Evolutionary conservation across 139 green algal genomes (phyloP).

Genomic region (Coelastrella sp.): DNA sequence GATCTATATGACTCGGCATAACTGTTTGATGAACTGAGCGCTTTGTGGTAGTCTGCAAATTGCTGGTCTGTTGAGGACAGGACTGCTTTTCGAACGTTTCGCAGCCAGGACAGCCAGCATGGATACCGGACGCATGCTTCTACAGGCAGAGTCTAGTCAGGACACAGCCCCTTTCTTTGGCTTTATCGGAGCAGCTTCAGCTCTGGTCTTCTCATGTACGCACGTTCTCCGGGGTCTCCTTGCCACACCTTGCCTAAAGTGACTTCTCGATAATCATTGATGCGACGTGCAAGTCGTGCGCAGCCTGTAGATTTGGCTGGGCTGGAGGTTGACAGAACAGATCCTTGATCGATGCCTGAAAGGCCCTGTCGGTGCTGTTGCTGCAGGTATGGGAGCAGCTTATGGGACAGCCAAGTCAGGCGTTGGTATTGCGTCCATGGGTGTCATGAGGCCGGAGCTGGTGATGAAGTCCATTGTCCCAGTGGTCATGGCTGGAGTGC

Average conservation of each 20-base stretch:
- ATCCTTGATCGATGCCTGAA: neutral
- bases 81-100: neutral
- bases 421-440: slow-evolving; percentile 99
- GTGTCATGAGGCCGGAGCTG: slow-evolving; percentile 99
- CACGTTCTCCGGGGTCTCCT: neutral
- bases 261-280: too few species aligned
- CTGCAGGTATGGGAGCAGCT: slow-evolving; percentile 94
- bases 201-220: slow-evolving; percentile 97
- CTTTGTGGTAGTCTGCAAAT: neutral
- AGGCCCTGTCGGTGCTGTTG: neutral
- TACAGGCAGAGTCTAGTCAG: slow-evolving; percentile 47
- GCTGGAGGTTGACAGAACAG: neutral
- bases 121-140: slow-evolving; percentile 34
- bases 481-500: slow-evolving; percentile 99
- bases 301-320: too few species aligned
- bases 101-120: slow-evolving; percentile 17
- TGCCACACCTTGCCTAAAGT: too few species aligned
- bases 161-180: slow-evolving; percentile 89
- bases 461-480: slow-evolving; percentile 99
- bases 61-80: neutral
- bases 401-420: slow-evolving; percentile 99
- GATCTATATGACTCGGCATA: too few species aligned
- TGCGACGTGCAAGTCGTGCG: neutral
- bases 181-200: slow-evolving; percentile 96
- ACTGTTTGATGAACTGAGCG: neutral